Evolutionary conservation across 2,329 filamentous ascomycete species (phyloP), one percentile per base, ranked within the genome.

Genomic region (Cytospora mali): DNA sequence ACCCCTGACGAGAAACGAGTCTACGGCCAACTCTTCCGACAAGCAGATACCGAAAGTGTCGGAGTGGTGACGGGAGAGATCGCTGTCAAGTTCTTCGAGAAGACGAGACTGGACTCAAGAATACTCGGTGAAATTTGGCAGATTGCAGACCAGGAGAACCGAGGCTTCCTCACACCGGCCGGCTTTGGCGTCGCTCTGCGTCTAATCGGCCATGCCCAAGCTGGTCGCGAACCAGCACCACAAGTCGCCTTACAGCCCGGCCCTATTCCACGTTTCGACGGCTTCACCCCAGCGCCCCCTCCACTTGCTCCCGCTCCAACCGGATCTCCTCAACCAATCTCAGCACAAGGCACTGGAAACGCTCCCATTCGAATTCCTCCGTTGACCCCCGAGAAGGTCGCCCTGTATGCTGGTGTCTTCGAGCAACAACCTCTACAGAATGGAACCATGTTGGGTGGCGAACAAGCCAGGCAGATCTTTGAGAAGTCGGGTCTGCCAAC

Each of bases 101-200:
- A 95, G 82, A 98, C 95, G 52, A 89, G 91, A 69, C 83, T 99
- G 55, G 88, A 94, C 66, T 92, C 93, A 59, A 88, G 91, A 66
- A 84, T 95, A 55, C 83, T 99, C 64, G 95, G 94, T 76, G 89
- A 96, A 86, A 91, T 99, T 83, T 99, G 95, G 95, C 94, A 98
- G 79, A 95, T 99, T 75, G 94, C 95, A 69, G 95, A 99, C 79
- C 93, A 87, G 68, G 94, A 98, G 80, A 99, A 99, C 80, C 88
- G 93, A 68, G 95, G 95, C 58, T 90, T 98, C 69, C 81, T 99
- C 69, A 97, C 93, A 35, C 93, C 93, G 23, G 87, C 93, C 49
- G 95, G 94, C 74, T 99, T 99, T 78, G 92, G 93, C 65, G 86
- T 97, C 74, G 95, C 96, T 62, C 79, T 99, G 73, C 87, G 95